These are phyloP conservation scores for Komagataella phaffii DNA, from an alignment of 805 yeast species.

Conservation along the genomic window DNA sequence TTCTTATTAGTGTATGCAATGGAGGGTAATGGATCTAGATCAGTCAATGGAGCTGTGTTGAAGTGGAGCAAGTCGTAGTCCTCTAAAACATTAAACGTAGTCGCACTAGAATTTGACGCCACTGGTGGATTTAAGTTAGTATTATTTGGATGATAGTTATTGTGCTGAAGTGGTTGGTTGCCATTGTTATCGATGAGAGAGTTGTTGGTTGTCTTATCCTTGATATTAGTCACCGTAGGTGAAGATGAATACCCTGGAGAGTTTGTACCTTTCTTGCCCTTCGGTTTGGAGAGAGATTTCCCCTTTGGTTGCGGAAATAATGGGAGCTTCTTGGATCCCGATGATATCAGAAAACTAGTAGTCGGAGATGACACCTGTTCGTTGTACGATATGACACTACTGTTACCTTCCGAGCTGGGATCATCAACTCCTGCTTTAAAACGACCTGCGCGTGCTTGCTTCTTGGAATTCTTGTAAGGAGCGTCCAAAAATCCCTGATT, in stretches of 20 bases:
- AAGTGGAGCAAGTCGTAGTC: constrained; percentile 1
- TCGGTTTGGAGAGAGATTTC: neutral
- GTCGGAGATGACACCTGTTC: neutral
- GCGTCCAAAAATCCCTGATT: constrained; percentile 17
- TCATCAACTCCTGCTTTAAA: neutral
- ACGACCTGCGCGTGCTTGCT: neutral
- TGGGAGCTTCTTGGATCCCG: neutral
- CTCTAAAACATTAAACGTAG: neutral
- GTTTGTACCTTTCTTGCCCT: neutral
- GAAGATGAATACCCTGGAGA: neutral
- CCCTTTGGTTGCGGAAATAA: neutral
- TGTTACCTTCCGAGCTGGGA: neutral
- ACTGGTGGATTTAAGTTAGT: neutral
- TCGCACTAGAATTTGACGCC: neutral
- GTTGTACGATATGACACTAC: neutral
- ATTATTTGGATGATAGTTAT: neutral
- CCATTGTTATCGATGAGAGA: neutral
- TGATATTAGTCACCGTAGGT: neutral
- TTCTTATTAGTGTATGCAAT: neutral
- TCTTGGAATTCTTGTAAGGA: constrained; percentile 11
- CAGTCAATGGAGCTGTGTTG: constrained; percentile 1
- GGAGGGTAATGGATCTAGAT: constrained; percentile 1
- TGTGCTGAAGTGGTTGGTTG: neutral
- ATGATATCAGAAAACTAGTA: neutral
- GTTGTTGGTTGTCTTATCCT: neutral